Base-by-base conservation (phyloP, 169 alveolate genomes). In the Eimeria acervulina region DNA sequence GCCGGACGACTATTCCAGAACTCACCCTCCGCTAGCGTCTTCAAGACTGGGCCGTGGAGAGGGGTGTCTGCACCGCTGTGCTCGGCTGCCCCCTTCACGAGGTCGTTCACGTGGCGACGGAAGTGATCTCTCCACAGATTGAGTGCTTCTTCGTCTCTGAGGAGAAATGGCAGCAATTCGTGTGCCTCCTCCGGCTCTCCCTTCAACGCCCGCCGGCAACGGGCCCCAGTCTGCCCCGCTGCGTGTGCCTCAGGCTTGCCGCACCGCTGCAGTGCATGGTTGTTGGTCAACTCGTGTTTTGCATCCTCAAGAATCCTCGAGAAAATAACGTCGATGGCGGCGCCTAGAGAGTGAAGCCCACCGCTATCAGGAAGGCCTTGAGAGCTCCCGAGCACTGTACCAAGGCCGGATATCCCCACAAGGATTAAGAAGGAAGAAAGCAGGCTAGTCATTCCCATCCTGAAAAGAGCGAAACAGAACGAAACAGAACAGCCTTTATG, bases 1-100 rank as follows among this genome's bases (percentile, higher is more conserved):
- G 95, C 95, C 17, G 95, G 95, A 33, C 95, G 74, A 36, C 95
- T 91, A 15, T 74, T 78, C 95, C 95, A 91, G 90, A 91, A 91
- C 38, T 55, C 95, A 6, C 47, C 36, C 17, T 93, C 96, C 42
- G 78, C 96, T n/a, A 66, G 84, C 13, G 44, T 55, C 28, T 59
- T 51, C 52, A 51, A 26, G 33, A 63, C 81, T 19, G 68, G 70
- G 52, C 40, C 68, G 17, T 93, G 84, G 72, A 38, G 74, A 36
- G 88, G 92, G 70, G 85, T 80, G 87, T 55, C 74, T 59, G 74
- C 51, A 2, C 74, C 66, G 84, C 85, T 61, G 33, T 44, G 52
- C 6, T 78, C 87, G 38, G 55, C 81, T 59, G 52, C 92, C 70
- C 44, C 55, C 42, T 23, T 47, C 42, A 70, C 61, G 31, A 63